Conservation (phyloP, 495 filamentous ascomycete genomes). For the Zalerion maritima region DNA sequence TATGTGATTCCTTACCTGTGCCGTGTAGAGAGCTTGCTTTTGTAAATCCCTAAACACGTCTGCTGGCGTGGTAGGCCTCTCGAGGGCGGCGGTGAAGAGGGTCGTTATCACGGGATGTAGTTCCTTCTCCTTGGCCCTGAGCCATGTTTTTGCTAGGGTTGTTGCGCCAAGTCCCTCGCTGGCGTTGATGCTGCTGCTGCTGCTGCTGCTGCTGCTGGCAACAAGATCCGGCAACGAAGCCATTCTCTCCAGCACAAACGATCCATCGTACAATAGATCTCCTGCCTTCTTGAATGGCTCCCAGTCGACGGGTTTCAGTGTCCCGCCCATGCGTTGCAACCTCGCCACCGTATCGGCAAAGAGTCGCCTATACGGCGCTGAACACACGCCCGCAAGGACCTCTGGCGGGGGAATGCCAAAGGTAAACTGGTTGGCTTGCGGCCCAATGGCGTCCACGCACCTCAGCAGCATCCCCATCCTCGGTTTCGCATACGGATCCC, state of each 20-base stretch:
- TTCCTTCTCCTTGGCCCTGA: conserved; percentile 18
- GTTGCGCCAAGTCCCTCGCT: too few species aligned
- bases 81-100: conserved; percentile 33
- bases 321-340: conserved; percentile 33
- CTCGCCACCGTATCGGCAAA: conserved; percentile 28
- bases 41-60: conserved; percentile 41
- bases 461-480: conserved; percentile 22
- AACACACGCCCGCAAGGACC: conserved; percentile 33
- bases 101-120: conserved; percentile 41
- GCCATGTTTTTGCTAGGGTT: conserved; percentile 27
- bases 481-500: conserved; percentile 42
- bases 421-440: conserved; percentile 28
- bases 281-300: conserved; percentile 37
- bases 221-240: conserved; percentile 19
- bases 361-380: conserved; percentile 22
- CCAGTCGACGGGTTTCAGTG: conserved; percentile 35
- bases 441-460: conserved; percentile 35
- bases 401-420: conserved; percentile 38
- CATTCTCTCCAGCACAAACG: conserved; percentile 42
- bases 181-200: too few species aligned
- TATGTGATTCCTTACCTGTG: conserved; percentile 26
- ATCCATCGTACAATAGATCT: conserved; percentile 41
- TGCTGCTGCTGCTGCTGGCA: too few species aligned
- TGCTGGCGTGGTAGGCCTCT: conserved; percentile 32
- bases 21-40: conserved; percentile 27